These are phyloP conservation scores for Mallotus japonicus DNA, from an alignment of 441 rosid genomes.

Conservation along the genomic window DNA sequence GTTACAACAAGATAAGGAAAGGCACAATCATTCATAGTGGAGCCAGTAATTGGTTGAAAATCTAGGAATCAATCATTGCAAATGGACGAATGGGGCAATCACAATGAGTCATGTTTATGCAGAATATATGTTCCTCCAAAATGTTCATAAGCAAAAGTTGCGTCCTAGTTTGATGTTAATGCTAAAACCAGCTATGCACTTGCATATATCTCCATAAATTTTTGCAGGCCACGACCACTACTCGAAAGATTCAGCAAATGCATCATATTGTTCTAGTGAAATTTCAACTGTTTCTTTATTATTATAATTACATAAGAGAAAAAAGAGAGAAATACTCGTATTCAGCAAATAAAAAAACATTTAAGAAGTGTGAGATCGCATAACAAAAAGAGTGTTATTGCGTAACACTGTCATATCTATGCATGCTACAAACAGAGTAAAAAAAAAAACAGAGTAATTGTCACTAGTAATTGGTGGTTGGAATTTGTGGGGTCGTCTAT, in stretches of 20 bases:
- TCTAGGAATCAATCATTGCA: not conserved
- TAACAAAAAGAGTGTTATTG: too few relatives aligned
- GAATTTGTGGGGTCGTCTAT: not conserved
- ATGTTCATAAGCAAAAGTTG: too few relatives aligned
- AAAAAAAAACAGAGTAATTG: not conserved
- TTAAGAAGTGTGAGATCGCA: not conserved
- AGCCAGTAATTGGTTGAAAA: not conserved
- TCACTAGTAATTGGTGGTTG: slow-evolving; percentile 3
- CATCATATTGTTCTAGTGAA: too few relatives aligned
- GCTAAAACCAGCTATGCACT: too few relatives aligned
- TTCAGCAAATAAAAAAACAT: too few relatives aligned
- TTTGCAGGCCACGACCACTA: too few relatives aligned
- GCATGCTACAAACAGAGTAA: not conserved
- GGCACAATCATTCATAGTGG: not conserved
- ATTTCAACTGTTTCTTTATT: too few relatives aligned
- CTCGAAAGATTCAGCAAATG: too few relatives aligned
- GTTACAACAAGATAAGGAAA: not conserved
- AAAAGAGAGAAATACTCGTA: too few relatives aligned
- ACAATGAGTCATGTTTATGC: not conserved
- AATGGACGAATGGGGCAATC: not conserved
- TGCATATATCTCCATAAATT: too few relatives aligned
- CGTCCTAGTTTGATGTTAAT: too few relatives aligned
- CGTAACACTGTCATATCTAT: not conserved
- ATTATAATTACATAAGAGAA: too few relatives aligned
- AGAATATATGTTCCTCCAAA: not conserved